Conservation (phyloP, 208 protist species). For the Leishmania aethiopica region DNA sequence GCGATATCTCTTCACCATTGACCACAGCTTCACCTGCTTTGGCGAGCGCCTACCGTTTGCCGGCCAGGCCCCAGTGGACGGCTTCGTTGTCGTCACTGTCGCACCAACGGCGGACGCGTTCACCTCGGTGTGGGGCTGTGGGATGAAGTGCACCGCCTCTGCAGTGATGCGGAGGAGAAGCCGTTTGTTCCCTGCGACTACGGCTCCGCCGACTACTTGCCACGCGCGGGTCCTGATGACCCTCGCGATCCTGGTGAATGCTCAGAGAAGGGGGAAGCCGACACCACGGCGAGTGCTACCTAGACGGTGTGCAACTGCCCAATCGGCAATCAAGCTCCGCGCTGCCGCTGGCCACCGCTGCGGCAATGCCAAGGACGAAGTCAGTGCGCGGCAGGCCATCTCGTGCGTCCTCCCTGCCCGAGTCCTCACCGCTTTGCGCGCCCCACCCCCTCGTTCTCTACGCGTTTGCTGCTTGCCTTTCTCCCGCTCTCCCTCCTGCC, state of each 20-base stretch:
- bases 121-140: conserved; percentile 5
- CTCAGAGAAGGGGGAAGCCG: background rate
- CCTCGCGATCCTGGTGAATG: background rate
- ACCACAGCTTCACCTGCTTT: conserved; percentile 8
- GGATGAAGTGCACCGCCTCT: background rate
- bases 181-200: conserved; percentile 23
- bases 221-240: background rate
- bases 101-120: conserved; percentile 19
- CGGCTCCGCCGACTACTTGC: conserved; percentile 16
- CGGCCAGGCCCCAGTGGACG: conserved; percentile 23
- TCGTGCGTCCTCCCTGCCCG: no score
- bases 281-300: background rate
- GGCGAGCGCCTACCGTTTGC: conserved; percentile 30
- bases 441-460: background rate
- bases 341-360: background rate
- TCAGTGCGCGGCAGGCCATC: no score
- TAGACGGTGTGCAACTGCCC: background rate
- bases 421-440: background rate
- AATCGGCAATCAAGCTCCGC: background rate
- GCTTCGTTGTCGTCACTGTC: conserved; percentile 31
- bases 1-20: conserved; percentile 27
- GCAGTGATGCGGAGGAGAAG: conserved; percentile 7
- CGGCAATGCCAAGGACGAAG: no score
- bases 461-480: background rate
- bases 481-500: background rate